Conservation (phyloP, 768 basidiomycete species). For the Boletus sp. region DNA sequence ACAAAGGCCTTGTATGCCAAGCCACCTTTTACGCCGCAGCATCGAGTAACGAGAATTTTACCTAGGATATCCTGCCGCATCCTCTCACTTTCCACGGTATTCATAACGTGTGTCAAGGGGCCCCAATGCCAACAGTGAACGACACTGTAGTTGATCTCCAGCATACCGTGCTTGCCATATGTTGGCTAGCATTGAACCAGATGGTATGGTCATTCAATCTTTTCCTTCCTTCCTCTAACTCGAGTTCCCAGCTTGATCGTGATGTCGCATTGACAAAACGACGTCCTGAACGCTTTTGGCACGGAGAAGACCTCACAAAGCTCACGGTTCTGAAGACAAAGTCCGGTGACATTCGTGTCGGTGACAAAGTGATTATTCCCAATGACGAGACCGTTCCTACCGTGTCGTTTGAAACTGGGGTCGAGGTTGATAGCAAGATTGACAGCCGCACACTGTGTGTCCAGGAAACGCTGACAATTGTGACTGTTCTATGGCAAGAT, state of each 20-base stretch:
- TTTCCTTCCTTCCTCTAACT: constrained; percentile 1
- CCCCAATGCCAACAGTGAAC: constrained; percentile 38
- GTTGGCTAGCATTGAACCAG: constrained; percentile 89
- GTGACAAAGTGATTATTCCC: constrained; percentile 67
- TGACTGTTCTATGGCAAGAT: constrained; percentile 86
- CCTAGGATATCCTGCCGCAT: constrained; percentile 65
- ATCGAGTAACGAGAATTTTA: background rate
- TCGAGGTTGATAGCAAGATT: constrained; percentile 43
- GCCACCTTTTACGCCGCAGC: background rate
- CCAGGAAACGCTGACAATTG: constrained; percentile 62
- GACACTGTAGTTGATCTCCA: constrained; percentile 71
- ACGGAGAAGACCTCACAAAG: constrained; percentile 56
- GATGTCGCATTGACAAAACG: constrained; percentile 50
- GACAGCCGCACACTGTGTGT: constrained; percentile 60
- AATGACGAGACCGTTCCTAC: constrained; percentile 43
- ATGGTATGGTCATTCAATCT: constrained; percentile 43
- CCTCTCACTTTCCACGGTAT: constrained; percentile 44
- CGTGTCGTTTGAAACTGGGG: constrained; percentile 59
- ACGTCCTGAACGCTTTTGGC: constrained; percentile 78
- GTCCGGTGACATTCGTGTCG: constrained; percentile 67
- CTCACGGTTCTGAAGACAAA: constrained; percentile 61
- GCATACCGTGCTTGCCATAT: constrained; percentile 75
- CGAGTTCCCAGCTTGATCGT: constrained; percentile 51
- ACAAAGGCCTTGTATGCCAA: constrained; percentile 62
- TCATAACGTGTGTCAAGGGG: constrained; percentile 45